Conservation (phyloP, 129 eudicot species). For the Flaveria bidentis region DNA sequence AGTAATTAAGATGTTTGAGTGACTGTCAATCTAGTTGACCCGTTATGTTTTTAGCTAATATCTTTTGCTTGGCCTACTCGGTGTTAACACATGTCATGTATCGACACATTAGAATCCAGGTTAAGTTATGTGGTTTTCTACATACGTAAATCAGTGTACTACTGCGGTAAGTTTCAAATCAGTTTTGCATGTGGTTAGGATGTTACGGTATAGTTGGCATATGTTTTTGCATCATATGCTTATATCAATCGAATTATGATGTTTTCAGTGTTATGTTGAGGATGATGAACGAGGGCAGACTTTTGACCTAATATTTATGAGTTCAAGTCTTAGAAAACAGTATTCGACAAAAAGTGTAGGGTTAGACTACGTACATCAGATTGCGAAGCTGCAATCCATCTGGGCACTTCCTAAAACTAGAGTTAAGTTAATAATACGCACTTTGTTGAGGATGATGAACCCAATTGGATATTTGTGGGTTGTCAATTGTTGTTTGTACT, state of each 20-base stretch:
- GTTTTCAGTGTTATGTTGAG: not conserved
- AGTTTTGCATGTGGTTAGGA: not conserved
- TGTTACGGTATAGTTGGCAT: not conserved
- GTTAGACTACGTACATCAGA: no score
- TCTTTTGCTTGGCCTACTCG: not conserved
- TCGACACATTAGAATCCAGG: not conserved
- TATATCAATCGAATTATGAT: no score
- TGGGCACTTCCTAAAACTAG: no score
- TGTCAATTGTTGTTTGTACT: not conserved
- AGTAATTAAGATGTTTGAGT: not conserved
- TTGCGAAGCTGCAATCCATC: no score
- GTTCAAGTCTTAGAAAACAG: no score
- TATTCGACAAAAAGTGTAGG: no score
- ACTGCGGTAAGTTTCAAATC: not conserved
- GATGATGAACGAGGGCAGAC: no score
- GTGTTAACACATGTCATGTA: not conserved
- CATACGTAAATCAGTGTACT: not conserved
- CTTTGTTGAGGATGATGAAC: no score
- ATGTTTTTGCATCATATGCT: not conserved
- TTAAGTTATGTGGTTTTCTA: not conserved
- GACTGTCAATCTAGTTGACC: not conserved
- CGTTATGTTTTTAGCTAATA: not conserved
- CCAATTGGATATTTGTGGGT: no score
- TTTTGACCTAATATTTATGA: no score
- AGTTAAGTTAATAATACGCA: no score